Percentiles rank a stretch among this genome's conserved stretches.
Conservation (phyloP, 129 eudicot genomes). For the Cynara cardunculus region DNA sequence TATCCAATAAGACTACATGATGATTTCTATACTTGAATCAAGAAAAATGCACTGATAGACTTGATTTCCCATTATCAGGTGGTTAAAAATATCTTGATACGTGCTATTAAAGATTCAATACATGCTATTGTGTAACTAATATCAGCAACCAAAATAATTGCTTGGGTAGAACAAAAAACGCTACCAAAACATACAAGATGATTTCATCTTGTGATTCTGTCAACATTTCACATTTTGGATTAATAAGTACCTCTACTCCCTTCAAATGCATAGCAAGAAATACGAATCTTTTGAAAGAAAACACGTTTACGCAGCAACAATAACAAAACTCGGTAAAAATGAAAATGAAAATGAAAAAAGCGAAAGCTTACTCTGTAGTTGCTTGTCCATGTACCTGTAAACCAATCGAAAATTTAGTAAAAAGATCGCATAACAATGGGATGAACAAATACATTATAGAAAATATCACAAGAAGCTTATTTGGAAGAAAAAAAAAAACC, state of each 20-base stretch:
- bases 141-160: neutral
- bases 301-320: neutral
- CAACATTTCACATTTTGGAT: neutral
- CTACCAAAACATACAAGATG: neutral
- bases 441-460: neutral
- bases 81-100: neutral
- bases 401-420: neutral
- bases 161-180: neutral
- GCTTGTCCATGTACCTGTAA: slow-evolving; percentile 36
- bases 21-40: neutral
- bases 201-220: neutral
- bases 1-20: neutral
- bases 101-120: no score
- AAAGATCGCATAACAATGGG: neutral
- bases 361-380: slow-evolving; percentile 27
- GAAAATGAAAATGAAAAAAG: neutral
- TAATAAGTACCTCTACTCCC: neutral
- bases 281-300: neutral
- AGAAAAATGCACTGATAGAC: neutral
- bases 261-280: neutral
- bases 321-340: neutral
- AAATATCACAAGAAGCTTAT: neutral
- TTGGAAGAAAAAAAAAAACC: neutral
- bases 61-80: neutral
- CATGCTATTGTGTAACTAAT: neutral